Percentiles rank a stretch among this genome's conserved stretches.
Evolutionary conservation across 1,284 basidiomycete species (phyloP).

Genomic region (Exobasidium cylindrosporum): DNA sequence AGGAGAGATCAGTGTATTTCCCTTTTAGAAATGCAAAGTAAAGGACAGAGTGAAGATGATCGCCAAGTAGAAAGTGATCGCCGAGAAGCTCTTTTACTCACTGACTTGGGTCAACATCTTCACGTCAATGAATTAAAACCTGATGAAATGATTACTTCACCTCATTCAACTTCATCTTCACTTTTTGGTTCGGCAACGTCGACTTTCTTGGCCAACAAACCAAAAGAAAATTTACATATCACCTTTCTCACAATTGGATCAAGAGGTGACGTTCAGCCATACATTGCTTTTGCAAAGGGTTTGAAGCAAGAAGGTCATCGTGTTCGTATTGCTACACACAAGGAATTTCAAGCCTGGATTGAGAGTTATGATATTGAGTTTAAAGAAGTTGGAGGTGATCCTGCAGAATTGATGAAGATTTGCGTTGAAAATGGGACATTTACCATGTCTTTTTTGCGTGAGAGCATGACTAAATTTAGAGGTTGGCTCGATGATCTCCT

Average conservation of each 20-base stretch:
- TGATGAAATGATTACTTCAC: conserved; percentile 2
- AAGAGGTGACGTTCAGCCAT: conserved; percentile 72
- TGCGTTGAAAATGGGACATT: conserved; percentile 69
- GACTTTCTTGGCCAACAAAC: conserved; percentile 29
- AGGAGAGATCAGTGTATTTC: conserved; percentile 72
- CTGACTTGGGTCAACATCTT: conserved; percentile 40
- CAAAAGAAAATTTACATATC: conserved; percentile 28
- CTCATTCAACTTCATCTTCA: background rate
- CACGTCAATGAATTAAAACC: conserved; percentile 12
- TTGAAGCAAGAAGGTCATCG: conserved; percentile 83
- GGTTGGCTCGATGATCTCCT: conserved; percentile 95
- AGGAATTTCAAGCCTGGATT: conserved; percentile 91
- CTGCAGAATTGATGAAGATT: conserved; percentile 74
- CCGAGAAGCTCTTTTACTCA: conserved; percentile 32
- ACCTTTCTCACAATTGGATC: conserved; percentile 96
- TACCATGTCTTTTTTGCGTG: conserved; percentile 87
- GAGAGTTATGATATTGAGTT: conserved; percentile 87
- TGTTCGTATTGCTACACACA: conserved; percentile 83
- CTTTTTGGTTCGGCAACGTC: conserved; percentile 1
- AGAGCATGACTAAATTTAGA: conserved; percentile 86
- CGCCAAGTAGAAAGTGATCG: conserved; percentile 20
- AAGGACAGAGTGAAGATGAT: background rate
- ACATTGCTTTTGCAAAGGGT: conserved; percentile 89
- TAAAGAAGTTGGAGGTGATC: conserved; percentile 89
- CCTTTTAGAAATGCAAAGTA: conserved; percentile 62